These are phyloP conservation scores for Fremontodendron californicum DNA, from an alignment of 345 rosid genomes.

Conservation along the genomic window DNA sequence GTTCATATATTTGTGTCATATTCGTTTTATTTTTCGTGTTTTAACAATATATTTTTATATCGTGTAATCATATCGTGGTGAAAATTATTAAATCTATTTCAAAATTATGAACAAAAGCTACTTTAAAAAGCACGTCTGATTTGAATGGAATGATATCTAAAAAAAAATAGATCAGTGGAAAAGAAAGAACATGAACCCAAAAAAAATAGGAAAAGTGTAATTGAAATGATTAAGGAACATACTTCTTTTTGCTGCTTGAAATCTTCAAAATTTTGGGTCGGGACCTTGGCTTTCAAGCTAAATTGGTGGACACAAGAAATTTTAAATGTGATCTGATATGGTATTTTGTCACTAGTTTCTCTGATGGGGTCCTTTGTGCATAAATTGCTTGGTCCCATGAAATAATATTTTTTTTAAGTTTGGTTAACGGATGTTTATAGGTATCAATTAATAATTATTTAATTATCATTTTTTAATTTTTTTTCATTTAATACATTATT, in stretches of 20 bases:
- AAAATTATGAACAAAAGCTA: too few species aligned
- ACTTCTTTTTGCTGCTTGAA: not conserved
- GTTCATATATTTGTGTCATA: too few species aligned
- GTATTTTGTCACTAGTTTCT: too few species aligned
- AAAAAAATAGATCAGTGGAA: not conserved
- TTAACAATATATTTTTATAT: too few species aligned
- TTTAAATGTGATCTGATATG: conserved; percentile 3
- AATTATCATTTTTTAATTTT: too few species aligned
- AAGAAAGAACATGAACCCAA: not conserved
- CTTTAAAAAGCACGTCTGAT: conserved; percentile 21
- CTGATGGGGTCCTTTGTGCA: not conserved
- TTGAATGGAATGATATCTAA: not conserved
- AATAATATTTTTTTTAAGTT: not conserved
- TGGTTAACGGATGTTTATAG: too few species aligned
- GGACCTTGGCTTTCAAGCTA: not conserved
- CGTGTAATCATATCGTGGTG: too few species aligned
- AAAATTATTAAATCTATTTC: too few species aligned
- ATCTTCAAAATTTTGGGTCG: not conserved
- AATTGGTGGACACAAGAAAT: conserved; percentile 2
- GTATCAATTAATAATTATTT: too few species aligned
- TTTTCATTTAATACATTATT: too few species aligned
- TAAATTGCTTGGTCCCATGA: not conserved
- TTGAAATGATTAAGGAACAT: conserved; percentile 1
- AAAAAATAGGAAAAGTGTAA: not conserved
- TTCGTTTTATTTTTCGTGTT: too few species aligned